These are phyloP conservation scores for Nymphaea thermarum DNA, from an alignment of 164 flowering plant species.

Conservation along the genomic window DNA sequence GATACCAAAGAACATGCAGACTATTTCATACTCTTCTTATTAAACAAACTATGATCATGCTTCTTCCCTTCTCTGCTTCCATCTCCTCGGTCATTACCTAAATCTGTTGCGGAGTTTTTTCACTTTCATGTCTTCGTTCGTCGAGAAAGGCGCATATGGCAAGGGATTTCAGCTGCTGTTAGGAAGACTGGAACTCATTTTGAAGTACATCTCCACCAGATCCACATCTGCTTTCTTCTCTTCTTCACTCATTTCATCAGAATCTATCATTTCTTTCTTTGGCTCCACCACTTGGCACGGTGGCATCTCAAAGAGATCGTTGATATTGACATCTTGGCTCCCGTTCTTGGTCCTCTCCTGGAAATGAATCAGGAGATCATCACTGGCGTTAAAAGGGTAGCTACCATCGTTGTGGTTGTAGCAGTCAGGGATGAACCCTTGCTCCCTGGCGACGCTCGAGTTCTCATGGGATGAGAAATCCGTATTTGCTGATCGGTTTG, in stretches of 20 bases:
- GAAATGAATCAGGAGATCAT: not conserved
- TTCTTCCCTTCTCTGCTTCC: too few relatives aligned
- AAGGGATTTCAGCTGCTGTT: too few relatives aligned
- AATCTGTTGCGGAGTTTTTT: too few relatives aligned
- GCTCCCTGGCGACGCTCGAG: not conserved
- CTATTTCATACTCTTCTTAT: too few relatives aligned
- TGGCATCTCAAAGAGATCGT: not conserved
- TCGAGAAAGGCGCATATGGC: too few relatives aligned
- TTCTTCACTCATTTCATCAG: not conserved
- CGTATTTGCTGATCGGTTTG: not conserved
- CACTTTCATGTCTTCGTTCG: too few relatives aligned
- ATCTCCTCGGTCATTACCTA: too few relatives aligned
- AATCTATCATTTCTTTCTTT: not conserved
- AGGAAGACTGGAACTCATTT: too few relatives aligned
- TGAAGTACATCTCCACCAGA: not conserved
- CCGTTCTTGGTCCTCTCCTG: not conserved
- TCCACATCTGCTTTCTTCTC: not conserved
- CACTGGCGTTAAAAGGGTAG: not conserved
- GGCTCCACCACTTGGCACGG: not conserved
- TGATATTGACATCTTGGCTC: not conserved
- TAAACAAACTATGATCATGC: too few relatives aligned
- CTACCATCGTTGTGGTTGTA: not conserved
- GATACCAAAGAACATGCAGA: too few relatives aligned
- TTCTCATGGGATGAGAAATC: not conserved
- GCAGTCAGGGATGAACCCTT: not conserved